Base-by-base conservation (phyloP, 2,329 filamentous ascomycete species). In the Drechmeria coniospora region DNA sequence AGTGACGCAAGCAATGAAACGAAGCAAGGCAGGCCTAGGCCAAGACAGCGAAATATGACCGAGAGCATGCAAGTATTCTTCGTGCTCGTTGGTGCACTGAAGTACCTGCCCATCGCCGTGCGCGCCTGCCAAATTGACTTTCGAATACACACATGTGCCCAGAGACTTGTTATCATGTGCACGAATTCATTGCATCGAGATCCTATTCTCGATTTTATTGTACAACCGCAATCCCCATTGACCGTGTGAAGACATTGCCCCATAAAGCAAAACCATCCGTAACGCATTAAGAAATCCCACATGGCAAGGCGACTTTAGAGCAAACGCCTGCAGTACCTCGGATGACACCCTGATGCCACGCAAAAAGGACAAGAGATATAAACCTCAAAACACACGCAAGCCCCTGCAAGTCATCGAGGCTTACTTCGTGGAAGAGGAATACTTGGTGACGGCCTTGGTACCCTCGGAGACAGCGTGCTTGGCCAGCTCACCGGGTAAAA, bases 381-480 rank as follows among this genome's bases (percentile, higher is more conserved):
- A 65, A 59, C 59, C 61, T 57, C 35, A 28, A 53, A 57, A 63
- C 59, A 63, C 59, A 70, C 68, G 69, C 68, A 71, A 63, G 50
- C 46, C 57, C 58, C 28, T 6, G 12, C 13, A 26, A 28, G 16
- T 27, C n/a, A 10, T 66, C 53, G 49, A 36, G 67, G 44, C 63
- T 74, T 93, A 95, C 83, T 95, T 98, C 63, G 86, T 90, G 54
- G 87, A 94, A 35, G 87, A 94, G 46, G 87, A 95, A 75, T 95
- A 98, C 78, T 98, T 98, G 72, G 90, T 98, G 47, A 98, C 90
- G 33, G 90, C 90, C 82, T 98, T 98, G 59, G 90, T 98, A 55
- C 90, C 90, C 68, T 98, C 90, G 48, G 90, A 98, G 26, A 98
- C 90, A 45, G 90, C 90, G 65, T 98, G 90, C 79, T 98, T 98